Conservation (phyloP, 805 yeast genomes). For the Yamadazyma kitorensis region DNA sequence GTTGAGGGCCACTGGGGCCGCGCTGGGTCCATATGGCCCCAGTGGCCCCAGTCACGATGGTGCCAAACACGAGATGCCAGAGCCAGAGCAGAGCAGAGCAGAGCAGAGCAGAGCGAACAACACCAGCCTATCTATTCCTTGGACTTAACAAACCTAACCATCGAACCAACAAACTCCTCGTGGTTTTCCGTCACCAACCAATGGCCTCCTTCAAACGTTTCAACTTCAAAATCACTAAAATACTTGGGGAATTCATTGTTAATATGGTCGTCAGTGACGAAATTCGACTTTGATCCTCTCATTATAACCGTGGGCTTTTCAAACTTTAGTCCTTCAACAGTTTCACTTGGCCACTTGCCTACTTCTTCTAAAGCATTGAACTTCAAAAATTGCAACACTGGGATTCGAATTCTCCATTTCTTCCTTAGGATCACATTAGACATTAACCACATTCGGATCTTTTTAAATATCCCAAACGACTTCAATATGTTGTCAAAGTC, state of each 20-base stretch:
- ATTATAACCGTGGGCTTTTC: slow-evolving; percentile 40
- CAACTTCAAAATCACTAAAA: slow-evolving; percentile 19
- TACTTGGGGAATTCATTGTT: slow-evolving; percentile 20
- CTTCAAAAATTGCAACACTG: slow-evolving; percentile 22
- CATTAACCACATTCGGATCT: slow-evolving; percentile 35
- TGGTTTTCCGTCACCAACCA: too few relatives aligned
- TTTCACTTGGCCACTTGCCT: slow-evolving; percentile 25
- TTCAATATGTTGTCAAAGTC: slow-evolving; percentile 21
- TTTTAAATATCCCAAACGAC: slow-evolving; percentile 21
- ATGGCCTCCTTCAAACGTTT: slow-evolving; percentile 30
- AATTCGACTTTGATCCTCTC: slow-evolving; percentile 41
- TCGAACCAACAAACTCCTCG: too few relatives aligned
- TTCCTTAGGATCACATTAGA: slow-evolving; percentile 25
- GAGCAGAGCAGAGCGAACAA: too few relatives aligned
- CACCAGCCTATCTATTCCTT: too few relatives aligned
- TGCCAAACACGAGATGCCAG: too few relatives aligned
- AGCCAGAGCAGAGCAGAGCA: too few relatives aligned
- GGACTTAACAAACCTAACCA: too few relatives aligned
- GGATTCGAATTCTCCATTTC: slow-evolving; percentile 10
- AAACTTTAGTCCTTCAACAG: slow-evolving; percentile 12
- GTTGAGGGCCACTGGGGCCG: too few relatives aligned
- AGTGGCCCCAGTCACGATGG: too few relatives aligned
- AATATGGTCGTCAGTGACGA: slow-evolving; percentile 32
- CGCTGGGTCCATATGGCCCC: too few relatives aligned
- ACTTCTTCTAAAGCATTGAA: slow-evolving; percentile 15